Evolutionary conservation across 345 rosid species (phyloP), one percentile per base, ranked within the genome.

Genomic region (Bruguiera parviflora): DNA sequence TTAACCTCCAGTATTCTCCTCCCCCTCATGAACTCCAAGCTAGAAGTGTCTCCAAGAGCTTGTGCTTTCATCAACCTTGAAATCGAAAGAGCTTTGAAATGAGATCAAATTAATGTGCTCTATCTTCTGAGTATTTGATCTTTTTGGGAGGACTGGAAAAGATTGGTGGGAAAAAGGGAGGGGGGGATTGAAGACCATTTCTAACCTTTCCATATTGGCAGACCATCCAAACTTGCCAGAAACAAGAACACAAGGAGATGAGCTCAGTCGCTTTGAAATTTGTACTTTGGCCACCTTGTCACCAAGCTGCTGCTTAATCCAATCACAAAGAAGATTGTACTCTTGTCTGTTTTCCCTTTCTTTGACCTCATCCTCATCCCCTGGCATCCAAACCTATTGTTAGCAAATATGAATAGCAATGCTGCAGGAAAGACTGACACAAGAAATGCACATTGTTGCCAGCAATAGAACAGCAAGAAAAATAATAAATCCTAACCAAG

Each of bases 221-320:
- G 97, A 96, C 99, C 99, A 96, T 18, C 99, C 97, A 67, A 96
- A 96, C 75, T 92, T 92, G 65, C 98, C 98, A 58, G 97, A 92
- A 66, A 96, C 99, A 73, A 96, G 98, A 62, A 92, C 99, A 57
- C 99, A 92, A 5, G 99, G 98, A 70, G 99, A 92, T 33, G 97
- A 89, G 72, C 96, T 87, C 65, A 92, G 75, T 33, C 99, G 96
- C 61, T 90, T 92, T 5, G 99, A 96, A 68, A 96, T 80, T 87
- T 96, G 95, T 60, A 96, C 97, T 79, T 92, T 96, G 43, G 97
- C 98, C 65, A 92, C 98, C 68, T 90, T 89, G 22, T 92, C 97
- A 43, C 98, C 98, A 7, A 96, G 98, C 71, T 96, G 98, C 65
- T 92, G 98, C 81, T 96, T 96, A 18, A 92, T 80, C 99, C 98